Evolutionary conservation across 1,284 basidiomycete genomes (phyloP).

Genomic region (Boletus nobilissimus): DNA sequence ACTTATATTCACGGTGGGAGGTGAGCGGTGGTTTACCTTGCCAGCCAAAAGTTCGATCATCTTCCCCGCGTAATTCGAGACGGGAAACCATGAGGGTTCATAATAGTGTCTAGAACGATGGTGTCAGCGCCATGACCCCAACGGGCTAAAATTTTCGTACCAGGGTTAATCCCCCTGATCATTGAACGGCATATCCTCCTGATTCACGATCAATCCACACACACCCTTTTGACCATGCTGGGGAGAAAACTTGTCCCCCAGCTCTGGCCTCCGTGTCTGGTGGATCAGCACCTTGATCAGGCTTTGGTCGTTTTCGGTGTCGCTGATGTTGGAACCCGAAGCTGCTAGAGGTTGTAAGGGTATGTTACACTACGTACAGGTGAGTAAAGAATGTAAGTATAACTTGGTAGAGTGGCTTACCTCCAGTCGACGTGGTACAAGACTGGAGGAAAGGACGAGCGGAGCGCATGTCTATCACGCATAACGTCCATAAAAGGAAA

Average conservation of each 20-base stretch:
- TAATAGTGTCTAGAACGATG: constrained; percentile 85
- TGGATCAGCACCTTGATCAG: constrained; percentile 98
- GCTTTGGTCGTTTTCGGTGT: constrained; percentile 96
- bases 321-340: no score
- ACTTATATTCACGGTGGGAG: neutral
- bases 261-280: constrained; percentile 95
- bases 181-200: constrained; percentile 99
- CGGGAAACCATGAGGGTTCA: constrained; percentile 99
- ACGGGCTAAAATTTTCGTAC: constrained; percentile 54
- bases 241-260: constrained; percentile 99
- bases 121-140: constrained; percentile 24
- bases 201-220: constrained; percentile 97
- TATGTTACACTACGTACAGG: no score
- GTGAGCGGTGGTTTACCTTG: constrained; percentile 64
- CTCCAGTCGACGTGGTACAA: no score
- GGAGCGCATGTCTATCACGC: no score
- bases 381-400: no score
- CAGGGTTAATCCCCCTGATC: constrained; percentile 93
- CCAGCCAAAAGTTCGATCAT: constrained; percentile 99
- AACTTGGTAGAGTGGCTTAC: no score
- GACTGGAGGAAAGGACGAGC: no score
- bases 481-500: no score
- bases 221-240: constrained; percentile 99
- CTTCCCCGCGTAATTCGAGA: constrained; percentile 99
- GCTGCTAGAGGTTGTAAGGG: no score